A percentile compares a stretch with the other conserved stretches of the same genome.
Conservation (phyloP, 371 early-diverging fungal species). For the Mucor circinelloides region DNA sequence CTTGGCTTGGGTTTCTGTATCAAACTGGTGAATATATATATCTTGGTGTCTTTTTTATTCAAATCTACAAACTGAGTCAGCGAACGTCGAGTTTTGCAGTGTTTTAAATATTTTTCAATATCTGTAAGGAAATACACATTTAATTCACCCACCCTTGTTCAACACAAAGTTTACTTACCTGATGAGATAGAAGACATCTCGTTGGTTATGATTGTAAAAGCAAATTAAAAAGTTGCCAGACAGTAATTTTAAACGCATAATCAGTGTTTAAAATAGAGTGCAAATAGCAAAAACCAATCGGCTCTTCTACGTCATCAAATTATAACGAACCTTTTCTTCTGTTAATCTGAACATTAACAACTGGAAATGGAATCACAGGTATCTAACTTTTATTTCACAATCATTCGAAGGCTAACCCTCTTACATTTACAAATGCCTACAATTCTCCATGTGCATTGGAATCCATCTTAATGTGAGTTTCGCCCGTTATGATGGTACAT, state of each 20-base stretch:
- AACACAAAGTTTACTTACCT: slow-evolving; percentile 17
- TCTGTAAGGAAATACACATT: slow-evolving; percentile 12
- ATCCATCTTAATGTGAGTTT: slow-evolving; percentile 15
- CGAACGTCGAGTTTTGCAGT: slow-evolving; percentile 10
- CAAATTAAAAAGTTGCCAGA: background rate
- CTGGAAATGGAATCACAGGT: background rate
- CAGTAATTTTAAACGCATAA: background rate
- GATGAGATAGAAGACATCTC: slow-evolving; percentile 13
- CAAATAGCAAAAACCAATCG: background rate
- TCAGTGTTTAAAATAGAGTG: background rate
- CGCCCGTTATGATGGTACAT: slow-evolving; percentile 16
- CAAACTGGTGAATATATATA: slow-evolving; percentile 16
- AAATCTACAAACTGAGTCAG: slow-evolving; percentile 12
- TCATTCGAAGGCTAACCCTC: background rate
- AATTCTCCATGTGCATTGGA: slow-evolving; percentile 4
- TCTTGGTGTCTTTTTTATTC: slow-evolving; percentile 13
- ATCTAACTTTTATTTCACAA: background rate
- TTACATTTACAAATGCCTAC: background rate
- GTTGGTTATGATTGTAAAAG: background rate
- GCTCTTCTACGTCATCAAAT: background rate
- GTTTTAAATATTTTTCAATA: slow-evolving; percentile 17
- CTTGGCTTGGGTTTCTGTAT: slow-evolving; percentile 15
- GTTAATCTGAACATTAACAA: background rate
- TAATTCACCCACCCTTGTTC: slow-evolving; percentile 11
- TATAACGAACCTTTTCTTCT: background rate